Evolutionary conservation across 495 filamentous ascomycete species (phyloP), one percentile per base, ranked within the genome.

Genomic region (Lepidopterella palustris): DNA sequence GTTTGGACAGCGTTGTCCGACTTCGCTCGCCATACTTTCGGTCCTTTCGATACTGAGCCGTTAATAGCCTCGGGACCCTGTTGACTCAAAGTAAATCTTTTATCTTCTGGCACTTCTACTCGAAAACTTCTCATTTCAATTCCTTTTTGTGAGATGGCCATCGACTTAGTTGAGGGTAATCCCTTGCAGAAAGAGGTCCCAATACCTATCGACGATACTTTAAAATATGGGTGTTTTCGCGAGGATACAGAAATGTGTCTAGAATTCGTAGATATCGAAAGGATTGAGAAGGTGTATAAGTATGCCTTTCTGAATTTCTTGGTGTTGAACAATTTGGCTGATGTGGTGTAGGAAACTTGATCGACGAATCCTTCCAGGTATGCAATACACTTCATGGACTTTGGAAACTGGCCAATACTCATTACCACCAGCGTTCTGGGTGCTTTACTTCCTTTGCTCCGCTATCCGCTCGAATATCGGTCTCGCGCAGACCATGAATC

Each of bases 361-460:
- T 66, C 77, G 77, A 9, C 84, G 90, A 45, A 92, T 96, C 70
- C 87, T 96, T 60, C 88, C 90, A 60, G 79, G 81, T 79, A 73
- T 53, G 62, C 10, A 58, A 47, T 24, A 23, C 20, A 18, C 9
- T 15, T 13, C 15, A 32, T 55, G 35, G 20, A 15, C n/a, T 39
- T 31, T 35, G 10, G 23, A 25, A 1, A 28, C 18, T 15, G 15
- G 10, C n/a, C n/a, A 23, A 27, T 32, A 31, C 64, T 67, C 3
- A 67, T 31, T n/a, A n/a, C 24, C 28, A 27, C 11, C 48, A 81
- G 89, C 91, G 35, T 91, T 96, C 72, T 96, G 90, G 90, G 73
- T 86, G n/a, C 79, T 96, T 6, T 96, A 96, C 74, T 95, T 96
- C 71, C 79, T 96, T 58, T 89, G 87, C 78, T 93, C 92, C 0